A percentile compares a stretch with the other conserved stretches of the same genome.
Conservation (phyloP, 2,329 filamentous ascomycete species). For the Arachnomyces sp. region DNA sequence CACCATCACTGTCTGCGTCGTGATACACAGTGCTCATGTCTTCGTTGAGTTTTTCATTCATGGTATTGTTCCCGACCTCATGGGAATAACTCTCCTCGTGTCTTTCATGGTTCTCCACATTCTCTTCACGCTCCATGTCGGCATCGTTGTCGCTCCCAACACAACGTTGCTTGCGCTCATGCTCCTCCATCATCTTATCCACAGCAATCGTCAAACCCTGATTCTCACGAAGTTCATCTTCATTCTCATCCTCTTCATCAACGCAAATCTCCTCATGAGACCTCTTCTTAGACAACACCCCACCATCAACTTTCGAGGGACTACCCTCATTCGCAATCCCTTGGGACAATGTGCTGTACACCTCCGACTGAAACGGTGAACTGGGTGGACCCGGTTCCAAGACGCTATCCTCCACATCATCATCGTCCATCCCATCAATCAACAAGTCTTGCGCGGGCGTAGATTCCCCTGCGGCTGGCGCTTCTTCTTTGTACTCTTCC, state of each 20-base stretch:
- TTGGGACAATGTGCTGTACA: slow-evolving; percentile 18
- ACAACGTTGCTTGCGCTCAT: too few species aligned
- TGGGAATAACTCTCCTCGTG: slow-evolving; percentile 19
- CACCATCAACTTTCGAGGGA: slow-evolving; percentile 12
- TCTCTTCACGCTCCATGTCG: slow-evolving; percentile 10
- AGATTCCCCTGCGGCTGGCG: too few species aligned
- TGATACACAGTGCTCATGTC: slow-evolving; percentile 35
- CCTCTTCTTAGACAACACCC: slow-evolving; percentile 16
- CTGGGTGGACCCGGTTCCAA: slow-evolving; percentile 18
- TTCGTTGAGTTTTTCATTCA: slow-evolving; percentile 32
- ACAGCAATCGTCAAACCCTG: too few species aligned
- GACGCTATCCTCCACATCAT: background rate
- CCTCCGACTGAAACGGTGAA: slow-evolving; percentile 28
- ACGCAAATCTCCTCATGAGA: slow-evolving; percentile 18
- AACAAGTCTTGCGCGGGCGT: slow-evolving; percentile 3
- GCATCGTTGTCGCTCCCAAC: too few species aligned
- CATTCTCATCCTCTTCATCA: too few species aligned
- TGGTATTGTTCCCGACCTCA: slow-evolving; percentile 27
- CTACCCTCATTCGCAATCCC: slow-evolving; percentile 8
- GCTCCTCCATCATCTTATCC: too few species aligned
- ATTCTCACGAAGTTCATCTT: too few species aligned
- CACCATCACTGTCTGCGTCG: slow-evolving; percentile 17
- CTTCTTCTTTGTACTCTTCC: too few species aligned
- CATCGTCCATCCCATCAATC: background rate
- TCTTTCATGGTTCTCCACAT: slow-evolving; percentile 15